Conservation (phyloP, 1,284 basidiomycete genomes). For the Porphyrellus sp. region DNA sequence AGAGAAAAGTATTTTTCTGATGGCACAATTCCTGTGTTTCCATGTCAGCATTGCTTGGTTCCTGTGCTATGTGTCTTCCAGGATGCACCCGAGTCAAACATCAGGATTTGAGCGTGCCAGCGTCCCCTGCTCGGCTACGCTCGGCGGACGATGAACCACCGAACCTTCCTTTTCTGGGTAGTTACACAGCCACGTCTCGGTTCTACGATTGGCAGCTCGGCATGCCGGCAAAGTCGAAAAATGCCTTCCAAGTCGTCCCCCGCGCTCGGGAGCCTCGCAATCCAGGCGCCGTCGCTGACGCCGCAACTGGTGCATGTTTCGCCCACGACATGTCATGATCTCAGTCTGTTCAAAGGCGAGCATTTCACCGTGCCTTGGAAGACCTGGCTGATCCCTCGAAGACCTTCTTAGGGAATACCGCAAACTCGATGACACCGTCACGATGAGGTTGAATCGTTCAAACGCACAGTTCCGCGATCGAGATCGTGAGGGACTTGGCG, state of each 20-base stretch:
- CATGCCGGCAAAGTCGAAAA: constrained; percentile 27
- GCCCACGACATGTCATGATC: constrained; percentile 71
- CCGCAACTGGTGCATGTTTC: constrained; percentile 65
- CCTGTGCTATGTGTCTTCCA: background rate
- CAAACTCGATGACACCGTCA: constrained; percentile 79
- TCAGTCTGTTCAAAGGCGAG: constrained; percentile 78
- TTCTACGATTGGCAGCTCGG: constrained; percentile 28
- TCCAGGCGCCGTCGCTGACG: constrained; percentile 59
- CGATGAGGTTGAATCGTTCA: constrained; percentile 81
- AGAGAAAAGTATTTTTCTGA: background rate
- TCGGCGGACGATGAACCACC: constrained; percentile 21
- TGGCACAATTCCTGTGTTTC: background rate
- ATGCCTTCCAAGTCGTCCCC: constrained; percentile 55
- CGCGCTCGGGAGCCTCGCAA: constrained; percentile 60
- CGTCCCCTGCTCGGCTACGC: background rate
- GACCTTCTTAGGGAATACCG: constrained; percentile 85
- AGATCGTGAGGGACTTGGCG: constrained; percentile 44
- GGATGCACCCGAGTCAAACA: background rate
- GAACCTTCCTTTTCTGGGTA: constrained; percentile 31
- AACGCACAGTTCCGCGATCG: constrained; percentile 76
- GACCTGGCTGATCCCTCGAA: constrained; percentile 35
- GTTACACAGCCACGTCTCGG: constrained; percentile 19
- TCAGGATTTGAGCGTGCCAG: background rate
- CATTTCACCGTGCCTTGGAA: constrained; percentile 5
- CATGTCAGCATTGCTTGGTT: background rate